Evolutionary conservation across 805 yeast species (phyloP).

Genomic region (Teunomyces gatunensis): DNA sequence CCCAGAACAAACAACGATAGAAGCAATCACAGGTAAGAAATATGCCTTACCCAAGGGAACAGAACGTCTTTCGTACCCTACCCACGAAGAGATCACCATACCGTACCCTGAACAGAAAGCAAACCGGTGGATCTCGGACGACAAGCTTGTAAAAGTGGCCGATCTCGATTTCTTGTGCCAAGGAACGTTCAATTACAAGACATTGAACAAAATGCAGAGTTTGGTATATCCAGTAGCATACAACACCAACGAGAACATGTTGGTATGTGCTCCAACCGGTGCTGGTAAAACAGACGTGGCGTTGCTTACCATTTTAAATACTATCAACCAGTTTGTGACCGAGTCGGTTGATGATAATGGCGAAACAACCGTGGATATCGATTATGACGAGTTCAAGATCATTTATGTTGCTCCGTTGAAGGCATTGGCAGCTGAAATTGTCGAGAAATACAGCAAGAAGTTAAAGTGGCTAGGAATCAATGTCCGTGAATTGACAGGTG

Average conservation of each 20-base stretch:
- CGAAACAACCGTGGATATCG: constrained; percentile 57
- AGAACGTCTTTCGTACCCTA: constrained; percentile 55
- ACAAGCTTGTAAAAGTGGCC: constrained; percentile 51
- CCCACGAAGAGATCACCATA: constrained; percentile 77
- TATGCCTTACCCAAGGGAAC: constrained; percentile 82
- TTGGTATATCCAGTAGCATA: constrained; percentile 90
- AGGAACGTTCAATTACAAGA: constrained; percentile 80
- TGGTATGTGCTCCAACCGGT: constrained; percentile 97
- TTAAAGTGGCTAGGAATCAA: constrained; percentile 81
- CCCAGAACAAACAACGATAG: constrained; percentile 36
- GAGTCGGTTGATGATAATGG: constrained; percentile 48
- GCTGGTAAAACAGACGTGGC: constrained; percentile 98
- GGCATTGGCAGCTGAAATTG: constrained; percentile 95
- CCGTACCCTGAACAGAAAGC: constrained; percentile 63
- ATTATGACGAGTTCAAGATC: constrained; percentile 82
- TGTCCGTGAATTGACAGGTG: constrained; percentile 91
- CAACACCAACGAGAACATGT: constrained; percentile 89
- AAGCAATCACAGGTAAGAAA: constrained; percentile 72
- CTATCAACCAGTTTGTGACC: constrained; percentile 68
- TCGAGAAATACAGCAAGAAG: constrained; percentile 78
- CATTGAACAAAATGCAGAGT: constrained; percentile 85
- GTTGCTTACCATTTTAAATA: constrained; percentile 70
- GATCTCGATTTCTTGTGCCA: constrained; percentile 76
- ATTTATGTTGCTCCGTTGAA: constrained; percentile 92
- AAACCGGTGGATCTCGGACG: constrained; percentile 41